Percentiles rank a stretch among this genome's conserved stretches.
Conservation (phyloP, 2,329 filamentous ascomycete genomes). For the Aspergillus terreus region DNA sequence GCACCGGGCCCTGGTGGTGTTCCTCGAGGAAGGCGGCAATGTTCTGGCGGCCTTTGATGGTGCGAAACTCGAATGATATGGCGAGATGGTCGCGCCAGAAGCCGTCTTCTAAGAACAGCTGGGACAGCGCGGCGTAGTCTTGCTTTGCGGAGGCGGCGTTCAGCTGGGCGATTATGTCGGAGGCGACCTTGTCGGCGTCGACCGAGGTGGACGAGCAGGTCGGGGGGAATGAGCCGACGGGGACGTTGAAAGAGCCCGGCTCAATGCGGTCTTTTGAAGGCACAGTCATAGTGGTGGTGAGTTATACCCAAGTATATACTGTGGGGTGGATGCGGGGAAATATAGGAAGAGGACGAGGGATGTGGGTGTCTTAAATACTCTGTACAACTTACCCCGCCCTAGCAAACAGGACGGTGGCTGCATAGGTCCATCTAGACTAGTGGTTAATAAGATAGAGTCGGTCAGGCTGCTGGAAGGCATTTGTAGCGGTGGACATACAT, state of each 20-base stretch:
- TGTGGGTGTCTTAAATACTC: too few species aligned
- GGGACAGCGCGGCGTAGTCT: slow-evolving; percentile 31
- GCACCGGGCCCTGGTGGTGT: slow-evolving; percentile 37
- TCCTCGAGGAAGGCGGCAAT: slow-evolving; percentile 31
- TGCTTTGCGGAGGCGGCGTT: slow-evolving; percentile 36
- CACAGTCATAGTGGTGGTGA: slow-evolving; percentile 6
- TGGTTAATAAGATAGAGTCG: too few species aligned
- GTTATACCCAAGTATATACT: too few species aligned
- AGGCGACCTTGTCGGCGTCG: slow-evolving; percentile 38
- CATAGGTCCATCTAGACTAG: too few species aligned
- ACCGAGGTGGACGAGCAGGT: slow-evolving; percentile 30
- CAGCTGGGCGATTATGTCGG: slow-evolving; percentile 33
- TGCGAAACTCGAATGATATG: slow-evolving; percentile 55
- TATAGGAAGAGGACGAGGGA: too few species aligned
- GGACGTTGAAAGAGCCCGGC: slow-evolving; percentile 55
- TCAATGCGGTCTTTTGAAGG: slow-evolving; percentile 43
- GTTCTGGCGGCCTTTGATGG: slow-evolving; percentile 45
- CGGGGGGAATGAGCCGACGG: slow-evolving; percentile 41
- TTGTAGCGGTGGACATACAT: too few species aligned
- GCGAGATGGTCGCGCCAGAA: slow-evolving; percentile 60
- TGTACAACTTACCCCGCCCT: too few species aligned
- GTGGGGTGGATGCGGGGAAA: too few species aligned
- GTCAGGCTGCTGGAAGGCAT: too few species aligned
- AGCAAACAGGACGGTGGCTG: too few species aligned
- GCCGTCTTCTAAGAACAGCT: slow-evolving; percentile 49